Conservation (phyloP, 495 filamentous ascomycete species). For the Lophiostoma macrostomum region DNA sequence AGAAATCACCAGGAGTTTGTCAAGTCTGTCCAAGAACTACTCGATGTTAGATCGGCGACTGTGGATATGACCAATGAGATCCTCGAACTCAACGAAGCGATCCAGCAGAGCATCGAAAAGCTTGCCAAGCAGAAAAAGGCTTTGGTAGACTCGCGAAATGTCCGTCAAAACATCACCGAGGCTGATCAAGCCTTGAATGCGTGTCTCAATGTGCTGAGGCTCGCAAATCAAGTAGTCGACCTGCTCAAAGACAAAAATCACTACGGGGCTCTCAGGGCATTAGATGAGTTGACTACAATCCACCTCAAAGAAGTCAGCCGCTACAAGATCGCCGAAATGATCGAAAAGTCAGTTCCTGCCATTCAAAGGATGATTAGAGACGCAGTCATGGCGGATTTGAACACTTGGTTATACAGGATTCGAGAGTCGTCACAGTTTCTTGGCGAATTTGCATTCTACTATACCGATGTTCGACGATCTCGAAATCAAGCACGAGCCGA, state of each 20-base stretch:
- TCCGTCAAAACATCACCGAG: constrained; percentile 95
- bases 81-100: constrained; percentile 84
- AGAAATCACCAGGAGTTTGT: constrained; percentile 97
- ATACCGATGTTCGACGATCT: constrained; percentile 81
- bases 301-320: constrained; percentile 89
- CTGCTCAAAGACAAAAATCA: constrained; percentile 87
- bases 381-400: constrained; percentile 93
- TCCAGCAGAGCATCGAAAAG: constrained; percentile 92
- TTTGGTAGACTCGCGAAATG: constrained; percentile 82
- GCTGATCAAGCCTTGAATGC: constrained; percentile 84
- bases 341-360: constrained; percentile 88
- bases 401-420: constrained; percentile 96
- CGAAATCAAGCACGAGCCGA: constrained; percentile 79
- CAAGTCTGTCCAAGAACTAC: constrained; percentile 84
- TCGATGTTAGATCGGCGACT: constrained; percentile 84
- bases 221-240: constrained; percentile 94
- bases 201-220: constrained; percentile 84
- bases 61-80: constrained; percentile 87
- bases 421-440: constrained; percentile 93
- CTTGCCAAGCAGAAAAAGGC: constrained; percentile 92
- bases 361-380: constrained; percentile 92
- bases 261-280: constrained; percentile 86
- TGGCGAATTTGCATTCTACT: constrained; percentile 94
- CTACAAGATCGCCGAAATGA: constrained; percentile 93
- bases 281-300: constrained; percentile 95